These are phyloP conservation scores for Albizia julibrissin DNA, from an alignment of 306 rosid genomes.

Conservation along the genomic window DNA sequence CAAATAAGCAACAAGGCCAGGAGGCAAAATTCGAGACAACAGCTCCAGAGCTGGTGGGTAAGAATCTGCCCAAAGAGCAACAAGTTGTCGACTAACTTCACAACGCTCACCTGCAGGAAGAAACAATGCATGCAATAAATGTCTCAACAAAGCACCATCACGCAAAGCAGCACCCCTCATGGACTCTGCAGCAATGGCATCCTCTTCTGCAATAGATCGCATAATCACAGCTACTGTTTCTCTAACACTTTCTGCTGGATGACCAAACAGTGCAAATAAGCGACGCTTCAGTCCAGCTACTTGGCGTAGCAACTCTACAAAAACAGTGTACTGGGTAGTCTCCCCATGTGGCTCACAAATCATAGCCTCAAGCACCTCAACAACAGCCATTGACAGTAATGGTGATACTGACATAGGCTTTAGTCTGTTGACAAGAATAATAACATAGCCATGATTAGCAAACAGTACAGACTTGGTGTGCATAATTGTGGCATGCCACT, in stretches of 20 bases:
- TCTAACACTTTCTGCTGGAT: slow-evolving; percentile 97
- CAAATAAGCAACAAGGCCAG: slow-evolving; percentile 98
- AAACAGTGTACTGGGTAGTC: slow-evolving; percentile 91
- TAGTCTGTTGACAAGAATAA: slow-evolving; percentile 87
- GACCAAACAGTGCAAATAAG: slow-evolving; percentile 96
- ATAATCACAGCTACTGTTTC: slow-evolving; percentile 96
- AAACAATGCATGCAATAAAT: slow-evolving; percentile 87
- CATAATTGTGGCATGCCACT: slow-evolving; percentile 94
- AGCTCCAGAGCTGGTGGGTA: slow-evolving; percentile 92
- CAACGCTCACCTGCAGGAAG: slow-evolving; percentile 91
- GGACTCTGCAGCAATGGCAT: slow-evolving; percentile 99
- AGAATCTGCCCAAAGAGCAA: slow-evolving; percentile 99
- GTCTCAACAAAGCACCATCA: slow-evolving; percentile 97
- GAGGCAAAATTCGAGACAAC: slow-evolving; percentile 93
- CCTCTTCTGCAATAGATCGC: slow-evolving; percentile 99
- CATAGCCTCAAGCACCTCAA: slow-evolving; percentile 98
- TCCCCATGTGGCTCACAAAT: slow-evolving; percentile 98
- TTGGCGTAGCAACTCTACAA: slow-evolving; percentile 95
- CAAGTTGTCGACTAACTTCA: slow-evolving; percentile 95
- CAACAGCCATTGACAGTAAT: slow-evolving; percentile 90
- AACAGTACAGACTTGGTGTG: slow-evolving; percentile 95
- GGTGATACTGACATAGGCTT: slow-evolving; percentile 95
- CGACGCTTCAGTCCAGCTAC: slow-evolving; percentile 99
- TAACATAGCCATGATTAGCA: slow-evolving; percentile 72
- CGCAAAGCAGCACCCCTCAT: slow-evolving; percentile 99